Evolutionary conservation across 768 basidiomycete species (phyloP).

Genomic region (Agrocybe pediades): DNA sequence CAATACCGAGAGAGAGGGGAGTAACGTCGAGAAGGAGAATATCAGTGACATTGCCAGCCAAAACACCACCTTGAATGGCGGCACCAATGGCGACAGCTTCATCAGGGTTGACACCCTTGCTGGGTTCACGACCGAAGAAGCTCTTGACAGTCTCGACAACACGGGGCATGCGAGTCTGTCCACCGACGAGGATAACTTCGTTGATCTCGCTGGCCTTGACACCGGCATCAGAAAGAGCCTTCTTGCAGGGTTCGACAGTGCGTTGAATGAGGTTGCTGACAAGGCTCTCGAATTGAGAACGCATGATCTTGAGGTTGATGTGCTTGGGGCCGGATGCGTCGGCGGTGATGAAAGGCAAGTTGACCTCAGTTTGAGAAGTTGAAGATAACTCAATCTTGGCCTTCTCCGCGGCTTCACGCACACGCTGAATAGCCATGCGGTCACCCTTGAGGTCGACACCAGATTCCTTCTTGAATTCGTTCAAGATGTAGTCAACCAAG

Average conservation of each 20-base stretch:
- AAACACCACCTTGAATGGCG: constrained; percentile 96
- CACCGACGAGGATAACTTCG: constrained; percentile 98
- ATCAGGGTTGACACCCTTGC: constrained; percentile 99
- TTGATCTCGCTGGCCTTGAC: constrained; percentile 92
- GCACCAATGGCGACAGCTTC: constrained; percentile 99
- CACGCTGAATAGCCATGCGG: constrained; percentile 97
- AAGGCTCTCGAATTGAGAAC: constrained; percentile 89
- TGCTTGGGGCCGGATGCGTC: constrained; percentile 95
- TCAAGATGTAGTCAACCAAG: constrained; percentile 82
- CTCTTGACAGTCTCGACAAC: constrained; percentile 92
- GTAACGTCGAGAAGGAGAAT: constrained; percentile 94
- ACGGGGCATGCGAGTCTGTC: constrained; percentile 98
- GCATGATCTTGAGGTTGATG: constrained; percentile 88
- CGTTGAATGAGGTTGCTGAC: constrained; percentile 82
- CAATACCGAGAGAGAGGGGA: constrained; percentile 95
- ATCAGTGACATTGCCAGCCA: constrained; percentile 95
- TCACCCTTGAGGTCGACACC: constrained; percentile 83
- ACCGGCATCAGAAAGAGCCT: constrained; percentile 92
- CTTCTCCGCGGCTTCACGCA: constrained; percentile 99
- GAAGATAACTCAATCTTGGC: constrained; percentile 98
- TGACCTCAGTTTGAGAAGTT: constrained; percentile 94
- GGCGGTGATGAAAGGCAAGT: constrained; percentile 97
- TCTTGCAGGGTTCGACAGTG: constrained; percentile 95
- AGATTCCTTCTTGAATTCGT: constrained; percentile 93
- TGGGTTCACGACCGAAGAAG: constrained; percentile 94